Evolutionary conservation across 2,329 filamentous ascomycete species (phyloP), one percentile per base, ranked within the genome.

Genomic region (Zasmidium angulare): DNA sequence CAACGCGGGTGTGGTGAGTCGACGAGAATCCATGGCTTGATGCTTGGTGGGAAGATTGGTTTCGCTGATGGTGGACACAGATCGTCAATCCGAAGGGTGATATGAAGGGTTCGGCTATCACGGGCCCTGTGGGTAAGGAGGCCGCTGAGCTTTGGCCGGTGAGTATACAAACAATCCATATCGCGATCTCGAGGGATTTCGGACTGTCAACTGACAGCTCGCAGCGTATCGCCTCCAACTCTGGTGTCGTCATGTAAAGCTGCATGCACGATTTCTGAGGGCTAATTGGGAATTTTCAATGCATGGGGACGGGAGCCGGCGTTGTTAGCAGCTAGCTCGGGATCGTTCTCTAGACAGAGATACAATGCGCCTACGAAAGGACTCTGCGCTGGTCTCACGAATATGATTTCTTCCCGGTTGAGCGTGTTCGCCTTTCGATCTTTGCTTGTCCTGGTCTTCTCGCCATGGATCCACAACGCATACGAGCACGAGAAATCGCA

Each of bases 51-150:
- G n/a, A n/a, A n/a, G n/a, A n/a, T n/a, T n/a, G 26, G 26, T 29
- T 29, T 29, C 11, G 56, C 76, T 43, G 36, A 95, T 90, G 9
- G 36, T 14, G 36, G n/a, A 4, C n/a, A 19, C 14, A 43, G 36
- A 99, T 99, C 77, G 95, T 99, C 86, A 99, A 99, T 87, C 92
- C 93, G 82, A 99, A 99, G 90, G 95, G 95, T 84, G 95, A 99
- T 86, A 99, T 99, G 95, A 99, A 99, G 90, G 95, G 95, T 78
- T 97, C 92, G 69, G 95, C 95, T 80, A 99, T 99, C 80, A 99
- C 95, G 74, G 95, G 95, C 74, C 95, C 95, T 74, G 93, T 99
- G 78, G 95, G 93, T 81, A 99, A 99, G 89, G 95, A 99, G 85
- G 95, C 95, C 79, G 95, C 95, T 80, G 95, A 99, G 85, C 87